These are phyloP conservation scores for Lactifluus volemus DNA, from an alignment of 768 basidiomycete species.

Conservation along the genomic window DNA sequence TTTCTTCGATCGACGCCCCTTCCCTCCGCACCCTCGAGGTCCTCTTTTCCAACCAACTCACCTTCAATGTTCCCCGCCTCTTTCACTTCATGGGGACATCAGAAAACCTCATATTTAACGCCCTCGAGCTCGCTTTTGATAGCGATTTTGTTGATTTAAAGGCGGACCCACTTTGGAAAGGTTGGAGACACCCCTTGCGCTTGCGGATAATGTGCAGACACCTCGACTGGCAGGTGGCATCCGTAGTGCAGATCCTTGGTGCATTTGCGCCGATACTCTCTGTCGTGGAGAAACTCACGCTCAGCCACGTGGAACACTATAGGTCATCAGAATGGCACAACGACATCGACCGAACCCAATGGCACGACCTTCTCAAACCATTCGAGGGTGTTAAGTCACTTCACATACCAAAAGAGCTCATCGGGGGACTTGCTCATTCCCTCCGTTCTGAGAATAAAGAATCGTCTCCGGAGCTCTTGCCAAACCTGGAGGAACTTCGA, in stretches of 20 bases:
- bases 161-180: not conserved
- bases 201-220: not conserved
- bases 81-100: not conserved
- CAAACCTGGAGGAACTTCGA: too few relatives aligned
- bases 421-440: too few relatives aligned
- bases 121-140: not conserved
- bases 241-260: not conserved
- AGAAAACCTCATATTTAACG: not conserved
- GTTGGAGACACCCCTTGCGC: not conserved
- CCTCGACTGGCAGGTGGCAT: not conserved
- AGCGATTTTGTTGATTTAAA: accelerated
- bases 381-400: too few relatives aligned
- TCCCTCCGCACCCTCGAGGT: not conserved
- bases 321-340: not conserved
- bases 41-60: not conserved
- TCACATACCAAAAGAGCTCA: too few relatives aligned
- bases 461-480: too few relatives aligned
- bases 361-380: too few relatives aligned
- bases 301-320: not conserved
- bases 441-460: too few relatives aligned
- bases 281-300: not conserved
- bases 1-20: not conserved
- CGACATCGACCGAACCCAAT: not conserved
- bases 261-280: not conserved
- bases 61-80: not conserved